Percentiles rank a stretch among this genome's conserved stretches.
These are phyloP conservation scores for Nyssa sinensis DNA, from an alignment of 148 eudicot species.

Conservation along the genomic window DNA sequence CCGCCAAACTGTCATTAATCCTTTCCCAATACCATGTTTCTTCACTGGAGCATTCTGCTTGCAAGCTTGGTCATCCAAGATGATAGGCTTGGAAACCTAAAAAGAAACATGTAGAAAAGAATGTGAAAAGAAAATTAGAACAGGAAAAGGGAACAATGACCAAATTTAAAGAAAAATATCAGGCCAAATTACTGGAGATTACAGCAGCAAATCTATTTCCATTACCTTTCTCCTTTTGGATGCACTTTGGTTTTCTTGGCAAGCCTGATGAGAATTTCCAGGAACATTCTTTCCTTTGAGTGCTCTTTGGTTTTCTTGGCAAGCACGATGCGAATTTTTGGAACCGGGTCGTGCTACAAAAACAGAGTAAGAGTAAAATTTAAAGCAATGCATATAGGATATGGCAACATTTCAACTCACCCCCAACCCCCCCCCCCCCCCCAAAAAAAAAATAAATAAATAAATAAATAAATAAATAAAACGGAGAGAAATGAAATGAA, in stretches of 20 bases:
- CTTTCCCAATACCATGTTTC: slow-evolving; percentile 90
- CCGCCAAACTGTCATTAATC: slow-evolving; percentile 66
- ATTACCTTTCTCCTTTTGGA: slow-evolving; percentile 64
- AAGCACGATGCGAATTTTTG: slow-evolving; percentile 32
- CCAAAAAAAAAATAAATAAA: too few species aligned
- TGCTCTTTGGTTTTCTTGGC: slow-evolving; percentile 46
- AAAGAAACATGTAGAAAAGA: slow-evolving; percentile 16
- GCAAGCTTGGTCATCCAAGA: slow-evolving; percentile 24
- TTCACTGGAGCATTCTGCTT: slow-evolving; percentile 30
- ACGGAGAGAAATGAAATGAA: too few species aligned
- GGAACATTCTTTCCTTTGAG: slow-evolving; percentile 26
- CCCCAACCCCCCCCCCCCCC: too few species aligned
- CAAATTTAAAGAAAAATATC: slow-evolving; percentile 10
- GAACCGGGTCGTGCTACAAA: slow-evolving; percentile 31
- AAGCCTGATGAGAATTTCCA: slow-evolving; percentile 29
- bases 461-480: too few species aligned
- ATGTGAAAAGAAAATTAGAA: neutral
- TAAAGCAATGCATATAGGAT: neutral
- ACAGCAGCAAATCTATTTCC: neutral
- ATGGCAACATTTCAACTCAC: too few species aligned
- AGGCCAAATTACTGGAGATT: slow-evolving; percentile 4
- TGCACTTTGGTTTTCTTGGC: slow-evolving; percentile 43
- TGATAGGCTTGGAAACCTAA: slow-evolving; percentile 39
- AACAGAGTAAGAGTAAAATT: neutral
- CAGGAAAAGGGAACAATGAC: neutral